phyloP scores from a whole-genome alignment of 306 rosid genomes.

The Sesbania bispinosa region DNA sequence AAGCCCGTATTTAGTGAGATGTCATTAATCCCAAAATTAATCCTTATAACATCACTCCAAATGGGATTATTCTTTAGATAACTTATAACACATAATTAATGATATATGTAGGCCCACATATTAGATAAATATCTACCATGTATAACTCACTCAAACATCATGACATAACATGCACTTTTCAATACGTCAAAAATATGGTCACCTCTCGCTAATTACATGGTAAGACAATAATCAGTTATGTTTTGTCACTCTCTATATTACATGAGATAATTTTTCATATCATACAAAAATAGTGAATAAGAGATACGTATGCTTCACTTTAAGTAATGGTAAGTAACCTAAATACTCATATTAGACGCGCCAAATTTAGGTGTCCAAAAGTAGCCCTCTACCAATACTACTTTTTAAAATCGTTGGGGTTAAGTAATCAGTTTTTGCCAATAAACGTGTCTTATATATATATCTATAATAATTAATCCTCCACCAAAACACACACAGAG shows the following conservation, averaged over 20 bases:
- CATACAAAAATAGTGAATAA: too few species aligned
- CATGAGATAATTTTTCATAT: background rate
- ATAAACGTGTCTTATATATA: conserved; percentile 52
- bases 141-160: background rate
- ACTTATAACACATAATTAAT: too few species aligned
- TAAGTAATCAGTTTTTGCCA: conserved; percentile 54
- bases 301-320: conserved; percentile 24
- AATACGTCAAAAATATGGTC: background rate
- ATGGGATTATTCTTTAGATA: too few species aligned
- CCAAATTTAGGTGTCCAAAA: conserved; percentile 16
- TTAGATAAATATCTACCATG: too few species aligned
- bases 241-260: background rate
- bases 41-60: too few species aligned
- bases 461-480: too few species aligned
- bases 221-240: background rate
- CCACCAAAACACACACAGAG: conserved; percentile 8
- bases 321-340: conserved; percentile 19
- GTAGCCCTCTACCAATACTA: background rate
- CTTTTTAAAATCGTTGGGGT: conserved; percentile 49
- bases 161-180: background rate
- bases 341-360: conserved; percentile 14
- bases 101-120: too few species aligned
- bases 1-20: too few species aligned
- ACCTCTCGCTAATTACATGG: background rate
- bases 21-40: too few species aligned